A percentile compares a stretch with the other conserved stretches of the same genome.
phyloP scores from a whole-genome alignment of 345 rosid genomes.

The Eucalyptus fibrosa region DNA sequence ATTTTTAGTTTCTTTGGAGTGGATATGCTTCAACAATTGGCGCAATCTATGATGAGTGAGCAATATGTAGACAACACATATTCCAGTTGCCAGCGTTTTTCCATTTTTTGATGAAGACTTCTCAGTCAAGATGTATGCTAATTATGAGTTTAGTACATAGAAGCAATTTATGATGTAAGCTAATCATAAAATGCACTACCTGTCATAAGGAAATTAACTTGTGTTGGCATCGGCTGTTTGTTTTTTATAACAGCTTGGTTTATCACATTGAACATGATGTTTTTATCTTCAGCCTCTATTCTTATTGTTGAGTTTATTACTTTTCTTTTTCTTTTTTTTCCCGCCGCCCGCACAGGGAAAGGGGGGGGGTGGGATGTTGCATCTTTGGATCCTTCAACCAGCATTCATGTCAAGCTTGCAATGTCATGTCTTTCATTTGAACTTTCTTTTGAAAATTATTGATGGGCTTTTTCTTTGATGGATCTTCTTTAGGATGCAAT shows the following conservation, averaged over 20 bases:
- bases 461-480: not conserved
- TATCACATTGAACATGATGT: not conserved
- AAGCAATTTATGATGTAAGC: not conserved
- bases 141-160: not conserved
- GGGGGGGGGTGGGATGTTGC: not conserved
- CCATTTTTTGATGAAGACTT: not conserved
- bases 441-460: not conserved
- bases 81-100: not conserved
- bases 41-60: not conserved
- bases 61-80: not conserved
- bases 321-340: not conserved
- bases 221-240: no score
- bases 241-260: not conserved
- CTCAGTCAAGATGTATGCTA: not conserved
- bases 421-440: not conserved
- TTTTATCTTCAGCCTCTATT: not conserved
- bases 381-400: not conserved
- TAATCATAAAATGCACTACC: not conserved
- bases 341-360: fast-evolving
- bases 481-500: not conserved
- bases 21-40: not conserved
- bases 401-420: not conserved
- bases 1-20: not conserved
- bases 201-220: not conserved
- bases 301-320: not conserved